Conservation (phyloP, 139 green algal species). For the Chlorella vulgaris region DNA sequence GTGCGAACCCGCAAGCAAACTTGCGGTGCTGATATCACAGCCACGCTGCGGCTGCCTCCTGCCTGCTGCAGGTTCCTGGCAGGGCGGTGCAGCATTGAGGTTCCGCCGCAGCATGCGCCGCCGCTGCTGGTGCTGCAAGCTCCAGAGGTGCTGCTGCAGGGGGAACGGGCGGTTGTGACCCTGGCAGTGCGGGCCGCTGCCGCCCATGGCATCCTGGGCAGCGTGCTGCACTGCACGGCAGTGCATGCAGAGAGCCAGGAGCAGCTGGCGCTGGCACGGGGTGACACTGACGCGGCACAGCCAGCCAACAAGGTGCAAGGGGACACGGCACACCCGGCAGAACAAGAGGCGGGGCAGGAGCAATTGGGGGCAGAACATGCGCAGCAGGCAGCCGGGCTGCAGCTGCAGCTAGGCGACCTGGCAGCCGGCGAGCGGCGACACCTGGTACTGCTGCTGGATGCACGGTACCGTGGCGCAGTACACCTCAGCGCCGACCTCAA, state of each 20-base stretch:
- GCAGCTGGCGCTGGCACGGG: background rate
- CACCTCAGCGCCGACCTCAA: background rate
- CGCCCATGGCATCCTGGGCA: background rate
- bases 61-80: background rate
- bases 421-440: background rate
- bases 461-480: constrained; percentile 9
- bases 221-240: background rate
- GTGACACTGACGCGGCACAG: background rate
- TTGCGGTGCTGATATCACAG: too few species aligned
- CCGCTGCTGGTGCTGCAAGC: constrained; percentile 23
- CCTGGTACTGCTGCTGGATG: constrained; percentile 23
- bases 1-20: too few species aligned
- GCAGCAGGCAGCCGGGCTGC: background rate
- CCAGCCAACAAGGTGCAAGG: background rate
- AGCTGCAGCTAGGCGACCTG: background rate
- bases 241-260: constrained; percentile 19
- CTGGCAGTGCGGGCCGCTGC: background rate
- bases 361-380: too few species aligned
- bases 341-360: too few species aligned
- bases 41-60: too few species aligned
- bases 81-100: background rate
- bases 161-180: constrained; percentile 7
- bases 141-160: constrained; percentile 13
- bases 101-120: constrained; percentile 29
- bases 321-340: background rate